Conservation (phyloP, 2,329 filamentous ascomycete species). For the Ophiocordyceps australis region DNA sequence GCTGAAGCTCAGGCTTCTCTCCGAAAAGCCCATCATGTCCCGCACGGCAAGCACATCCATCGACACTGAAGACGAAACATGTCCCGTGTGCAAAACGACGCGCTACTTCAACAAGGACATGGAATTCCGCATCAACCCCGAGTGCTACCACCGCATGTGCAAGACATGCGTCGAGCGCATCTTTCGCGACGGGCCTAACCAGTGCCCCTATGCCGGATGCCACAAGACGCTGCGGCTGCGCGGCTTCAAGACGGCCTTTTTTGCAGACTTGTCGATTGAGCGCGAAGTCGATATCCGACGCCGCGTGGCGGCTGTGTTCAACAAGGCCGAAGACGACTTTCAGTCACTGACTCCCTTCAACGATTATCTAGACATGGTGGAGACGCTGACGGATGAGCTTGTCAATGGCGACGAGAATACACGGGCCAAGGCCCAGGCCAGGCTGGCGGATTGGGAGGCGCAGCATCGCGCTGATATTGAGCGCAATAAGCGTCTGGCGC, state of each 20-base stretch:
- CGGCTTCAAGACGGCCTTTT: constrained; percentile 75
- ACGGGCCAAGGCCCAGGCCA: constrained; percentile 24
- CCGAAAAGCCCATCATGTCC: too few relatives aligned
- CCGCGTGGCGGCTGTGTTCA: constrained; percentile 65
- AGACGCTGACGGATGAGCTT: constrained; percentile 78
- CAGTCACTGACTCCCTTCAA: constrained; percentile 71
- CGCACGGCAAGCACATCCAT: too few relatives aligned
- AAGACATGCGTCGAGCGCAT: constrained; percentile 88
- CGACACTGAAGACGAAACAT: constrained; percentile 45
- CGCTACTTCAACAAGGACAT: constrained; percentile 91
- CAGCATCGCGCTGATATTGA: constrained; percentile 54
- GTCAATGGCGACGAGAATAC: constrained; percentile 53
- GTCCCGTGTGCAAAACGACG: constrained; percentile 92
- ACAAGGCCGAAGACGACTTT: constrained; percentile 82
- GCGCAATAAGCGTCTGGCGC: constrained; percentile 34
- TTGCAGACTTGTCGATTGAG: constrained; percentile 75
- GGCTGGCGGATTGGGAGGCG: constrained; percentile 45
- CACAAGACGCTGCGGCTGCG: constrained; percentile 70
- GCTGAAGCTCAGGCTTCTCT: too few relatives aligned
- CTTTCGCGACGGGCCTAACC: constrained; percentile 79
- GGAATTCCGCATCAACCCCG: constrained; percentile 89
- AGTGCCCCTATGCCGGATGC: constrained; percentile 83
- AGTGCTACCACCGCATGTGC: constrained; percentile 99
- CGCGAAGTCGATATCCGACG: constrained; percentile 83
- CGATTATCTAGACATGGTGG: constrained; percentile 85